These are phyloP conservation scores for Pulicaria dysenterica DNA, from an alignment of 129 eudicot genomes.

Conservation along the genomic window DNA sequence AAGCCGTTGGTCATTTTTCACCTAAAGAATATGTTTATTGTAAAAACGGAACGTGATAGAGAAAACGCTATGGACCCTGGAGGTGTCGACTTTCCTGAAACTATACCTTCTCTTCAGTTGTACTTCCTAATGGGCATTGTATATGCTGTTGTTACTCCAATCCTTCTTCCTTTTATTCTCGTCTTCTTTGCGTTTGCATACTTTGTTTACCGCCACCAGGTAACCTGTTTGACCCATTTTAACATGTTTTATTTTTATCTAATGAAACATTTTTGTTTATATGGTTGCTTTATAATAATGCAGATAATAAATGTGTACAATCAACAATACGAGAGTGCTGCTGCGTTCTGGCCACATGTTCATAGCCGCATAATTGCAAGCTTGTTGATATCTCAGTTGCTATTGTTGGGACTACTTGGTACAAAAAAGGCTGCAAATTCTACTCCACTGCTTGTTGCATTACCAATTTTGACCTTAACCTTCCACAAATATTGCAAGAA, in stretches of 20 bases:
- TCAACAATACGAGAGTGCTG: constrained; percentile 89
- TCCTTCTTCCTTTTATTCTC: constrained; percentile 86
- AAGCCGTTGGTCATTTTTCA: constrained; percentile 83
- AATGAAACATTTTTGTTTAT: too few species aligned
- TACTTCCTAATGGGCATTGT: constrained; percentile 89
- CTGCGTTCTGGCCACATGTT: constrained; percentile 98
- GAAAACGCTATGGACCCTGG: constrained; percentile 88
- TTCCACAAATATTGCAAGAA: constrained; percentile 85
- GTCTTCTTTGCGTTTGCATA: constrained; percentile 87
- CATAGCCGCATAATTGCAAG: constrained; percentile 87
- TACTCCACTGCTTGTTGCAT: constrained; percentile 71
- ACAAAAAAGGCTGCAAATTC: constrained; percentile 93
- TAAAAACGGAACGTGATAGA: constrained; percentile 88
- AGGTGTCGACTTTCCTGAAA: constrained; percentile 78
- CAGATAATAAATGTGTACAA: constrained; percentile 93
- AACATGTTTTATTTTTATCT: too few species aligned
- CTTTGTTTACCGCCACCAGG: constrained; percentile 98
- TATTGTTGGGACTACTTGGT: constrained; percentile 80
- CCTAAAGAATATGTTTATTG: constrained; percentile 86
- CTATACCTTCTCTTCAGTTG: constrained; percentile 87
- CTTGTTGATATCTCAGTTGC: constrained; percentile 87
- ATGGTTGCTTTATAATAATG: neutral
- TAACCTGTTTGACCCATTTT: neutral
- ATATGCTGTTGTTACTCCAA: constrained; percentile 82
- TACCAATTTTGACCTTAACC: constrained; percentile 74